These are phyloP conservation scores for Zygnema circumcarinatum DNA, from an alignment of 139 green algal genomes.

Conservation along the genomic window DNA sequence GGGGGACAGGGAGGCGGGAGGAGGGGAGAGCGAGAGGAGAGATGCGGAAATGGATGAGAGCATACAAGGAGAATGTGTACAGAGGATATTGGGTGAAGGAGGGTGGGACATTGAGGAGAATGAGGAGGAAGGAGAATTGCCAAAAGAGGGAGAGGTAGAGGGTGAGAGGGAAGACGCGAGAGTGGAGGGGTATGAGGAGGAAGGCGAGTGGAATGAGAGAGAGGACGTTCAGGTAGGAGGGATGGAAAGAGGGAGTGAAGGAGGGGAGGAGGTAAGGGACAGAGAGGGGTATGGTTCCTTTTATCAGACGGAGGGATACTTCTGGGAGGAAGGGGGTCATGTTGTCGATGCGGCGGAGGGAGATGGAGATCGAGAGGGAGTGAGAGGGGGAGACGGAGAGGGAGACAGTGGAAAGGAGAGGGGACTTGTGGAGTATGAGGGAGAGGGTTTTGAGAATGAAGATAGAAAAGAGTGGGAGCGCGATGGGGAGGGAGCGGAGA, in stretches of 20 bases:
- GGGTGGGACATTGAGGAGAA: not conserved
- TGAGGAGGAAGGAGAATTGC: not conserved
- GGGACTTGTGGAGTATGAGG: too few relatives aligned
- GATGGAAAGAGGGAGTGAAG: not conserved
- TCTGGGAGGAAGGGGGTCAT: not conserved
- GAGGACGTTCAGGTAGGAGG: not conserved
- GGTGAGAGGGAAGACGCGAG: not conserved
- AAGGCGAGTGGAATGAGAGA: not conserved
- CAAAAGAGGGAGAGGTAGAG: not conserved
- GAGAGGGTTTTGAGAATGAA: too few relatives aligned
- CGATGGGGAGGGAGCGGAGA: too few relatives aligned
- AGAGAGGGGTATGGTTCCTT: not conserved
- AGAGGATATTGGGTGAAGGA: not conserved
- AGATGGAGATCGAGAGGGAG: not conserved
- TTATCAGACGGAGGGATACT: not conserved
- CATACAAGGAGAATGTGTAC: not conserved
- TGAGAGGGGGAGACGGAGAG: too few relatives aligned
- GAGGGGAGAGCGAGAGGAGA: not conserved
- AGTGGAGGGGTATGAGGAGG: not conserved
- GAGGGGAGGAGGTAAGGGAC: not conserved
- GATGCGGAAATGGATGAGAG: not conserved
- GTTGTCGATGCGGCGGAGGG: not conserved
- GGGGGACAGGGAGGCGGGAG: too few relatives aligned
- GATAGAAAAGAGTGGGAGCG: too few relatives aligned
- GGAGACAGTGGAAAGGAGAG: too few relatives aligned